phyloP scores from a whole-genome alignment of 805 yeast species.

The Pichia pseudocactophila region DNA sequence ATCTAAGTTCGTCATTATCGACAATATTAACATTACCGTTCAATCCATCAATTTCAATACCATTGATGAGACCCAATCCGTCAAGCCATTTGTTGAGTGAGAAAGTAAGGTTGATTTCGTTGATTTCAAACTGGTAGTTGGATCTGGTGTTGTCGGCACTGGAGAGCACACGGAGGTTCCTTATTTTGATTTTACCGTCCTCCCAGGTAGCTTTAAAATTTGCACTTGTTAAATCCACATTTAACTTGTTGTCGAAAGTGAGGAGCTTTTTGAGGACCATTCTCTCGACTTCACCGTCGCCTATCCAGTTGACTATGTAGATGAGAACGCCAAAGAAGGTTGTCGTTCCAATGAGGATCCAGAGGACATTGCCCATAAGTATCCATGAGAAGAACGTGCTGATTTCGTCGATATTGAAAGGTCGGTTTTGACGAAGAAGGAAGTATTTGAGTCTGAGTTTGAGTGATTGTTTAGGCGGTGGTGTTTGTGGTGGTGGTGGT shows the following conservation, averaged over 20 bases:
- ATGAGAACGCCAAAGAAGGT: slow-evolving; percentile 42
- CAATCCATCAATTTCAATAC: slow-evolving; percentile 40
- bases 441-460: slow-evolving; percentile 33
- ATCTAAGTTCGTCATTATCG: slow-evolving; percentile 10
- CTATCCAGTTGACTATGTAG: slow-evolving; percentile 33
- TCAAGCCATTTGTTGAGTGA: slow-evolving; percentile 48
- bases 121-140: slow-evolving; percentile 30
- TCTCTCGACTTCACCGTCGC: slow-evolving; percentile 21
- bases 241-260: slow-evolving; percentile 26
- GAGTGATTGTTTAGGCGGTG: not conserved
- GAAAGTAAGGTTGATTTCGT: slow-evolving; percentile 36
- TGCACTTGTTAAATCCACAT: slow-evolving; percentile 21
- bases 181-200: slow-evolving; percentile 42
- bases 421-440: slow-evolving; percentile 37
- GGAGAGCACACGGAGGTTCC: slow-evolving; percentile 28
- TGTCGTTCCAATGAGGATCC: slow-evolving; percentile 50
- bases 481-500: not conserved
- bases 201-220: slow-evolving; percentile 37
- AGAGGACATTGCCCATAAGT: slow-evolving; percentile 46
- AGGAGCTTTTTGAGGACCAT: slow-evolving; percentile 22
- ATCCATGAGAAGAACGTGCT: slow-evolving; percentile 50
- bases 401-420: slow-evolving; percentile 41
- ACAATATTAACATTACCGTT: slow-evolving; percentile 28
- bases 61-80: slow-evolving; percentile 44
- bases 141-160: slow-evolving; percentile 12